Conservation (phyloP, 2,329 filamentous ascomycete species). For the Pseudofabraea citricarpa region DNA sequence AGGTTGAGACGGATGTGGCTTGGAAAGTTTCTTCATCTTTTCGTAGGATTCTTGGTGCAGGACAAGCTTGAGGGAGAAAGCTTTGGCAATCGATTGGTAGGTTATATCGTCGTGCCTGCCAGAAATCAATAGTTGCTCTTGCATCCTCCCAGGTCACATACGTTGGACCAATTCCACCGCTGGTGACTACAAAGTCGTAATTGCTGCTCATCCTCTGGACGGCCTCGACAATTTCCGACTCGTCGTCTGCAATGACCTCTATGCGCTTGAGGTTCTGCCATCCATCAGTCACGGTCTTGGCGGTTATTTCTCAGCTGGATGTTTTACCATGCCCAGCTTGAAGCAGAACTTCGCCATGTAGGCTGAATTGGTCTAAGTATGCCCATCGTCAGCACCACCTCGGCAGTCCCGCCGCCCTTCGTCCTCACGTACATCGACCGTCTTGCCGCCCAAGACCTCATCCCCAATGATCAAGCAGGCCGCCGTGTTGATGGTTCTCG, state of each 20-base stretch:
- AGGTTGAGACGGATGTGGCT: slow-evolving; percentile 65
- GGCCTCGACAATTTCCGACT: slow-evolving; percentile 80
- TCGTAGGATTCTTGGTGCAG: slow-evolving; percentile 73
- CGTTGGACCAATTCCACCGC: slow-evolving; percentile 94
- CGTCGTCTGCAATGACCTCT: slow-evolving; percentile 92
- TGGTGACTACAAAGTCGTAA: slow-evolving; percentile 95
- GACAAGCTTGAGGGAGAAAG: slow-evolving; percentile 71
- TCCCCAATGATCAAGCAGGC: slow-evolving; percentile 96
- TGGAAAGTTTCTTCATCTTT: slow-evolving; percentile 79
- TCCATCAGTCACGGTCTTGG: too few relatives aligned
- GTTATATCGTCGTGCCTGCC: slow-evolving; percentile 93
- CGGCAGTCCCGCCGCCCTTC: background rate
- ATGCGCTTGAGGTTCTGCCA: slow-evolving; percentile 69
- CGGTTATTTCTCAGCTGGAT: too few relatives aligned
- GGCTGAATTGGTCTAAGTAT: slow-evolving; percentile 54
- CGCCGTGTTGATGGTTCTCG: slow-evolving; percentile 77
- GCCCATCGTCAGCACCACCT: slow-evolving; percentile 13
- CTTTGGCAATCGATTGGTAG: slow-evolving; percentile 88
- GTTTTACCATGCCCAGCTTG: slow-evolving; percentile 54
- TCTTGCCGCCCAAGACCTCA: slow-evolving; percentile 88
- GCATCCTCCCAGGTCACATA: too few relatives aligned
- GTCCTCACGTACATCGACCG: slow-evolving; percentile 29
- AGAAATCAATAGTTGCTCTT: slow-evolving; percentile 10
- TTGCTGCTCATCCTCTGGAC: slow-evolving; percentile 78
- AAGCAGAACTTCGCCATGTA: slow-evolving; percentile 64